A percentile compares a stretch with the other conserved stretches of the same genome.
Evolutionary conservation across 106 monocot species (phyloP).

Genomic region (Cymbidium sinense): DNA sequence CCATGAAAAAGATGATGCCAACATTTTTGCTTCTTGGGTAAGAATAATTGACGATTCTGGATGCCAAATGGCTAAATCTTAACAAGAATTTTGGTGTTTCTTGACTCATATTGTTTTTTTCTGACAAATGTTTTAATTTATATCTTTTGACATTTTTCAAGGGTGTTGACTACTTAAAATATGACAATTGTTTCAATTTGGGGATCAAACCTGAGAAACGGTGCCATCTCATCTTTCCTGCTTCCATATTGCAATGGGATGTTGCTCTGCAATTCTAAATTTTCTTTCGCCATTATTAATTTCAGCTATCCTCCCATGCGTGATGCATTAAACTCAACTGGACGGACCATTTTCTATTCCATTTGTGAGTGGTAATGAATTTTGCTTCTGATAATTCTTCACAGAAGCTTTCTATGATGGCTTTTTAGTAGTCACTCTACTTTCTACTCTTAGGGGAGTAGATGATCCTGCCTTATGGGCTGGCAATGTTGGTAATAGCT

Average conservation of each 20-base stretch:
- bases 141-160: conserved; percentile 15
- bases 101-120: not conserved
- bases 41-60: not conserved
- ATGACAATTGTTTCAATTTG: conserved; percentile 95
- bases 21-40: conserved; percentile 94
- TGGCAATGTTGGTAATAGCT: conserved; percentile 87
- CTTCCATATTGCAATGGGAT: not conserved
- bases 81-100: not conserved
- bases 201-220: conserved; percentile 82
- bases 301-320: conserved; percentile 95
- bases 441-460: conserved; percentile 55
- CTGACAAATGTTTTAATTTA: not conserved
- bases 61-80: not conserved
- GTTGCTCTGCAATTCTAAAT: not conserved
- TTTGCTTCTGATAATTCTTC: not conserved
- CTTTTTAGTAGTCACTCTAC: conserved; percentile 3
- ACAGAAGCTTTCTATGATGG: not conserved
- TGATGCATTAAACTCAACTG: conserved; percentile 87
- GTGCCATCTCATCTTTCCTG: conserved; percentile 25
- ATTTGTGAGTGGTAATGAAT: conserved; percentile 86
- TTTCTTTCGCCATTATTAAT: conserved; percentile 8
- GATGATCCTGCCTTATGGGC: conserved; percentile 98
- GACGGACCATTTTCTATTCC: conserved; percentile 77
- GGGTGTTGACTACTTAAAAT: conserved; percentile 95
- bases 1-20: conserved; percentile 78